Conservation (phyloP, 2,329 filamentous ascomycete species). For the Macrophomina pseudophaseolina region DNA sequence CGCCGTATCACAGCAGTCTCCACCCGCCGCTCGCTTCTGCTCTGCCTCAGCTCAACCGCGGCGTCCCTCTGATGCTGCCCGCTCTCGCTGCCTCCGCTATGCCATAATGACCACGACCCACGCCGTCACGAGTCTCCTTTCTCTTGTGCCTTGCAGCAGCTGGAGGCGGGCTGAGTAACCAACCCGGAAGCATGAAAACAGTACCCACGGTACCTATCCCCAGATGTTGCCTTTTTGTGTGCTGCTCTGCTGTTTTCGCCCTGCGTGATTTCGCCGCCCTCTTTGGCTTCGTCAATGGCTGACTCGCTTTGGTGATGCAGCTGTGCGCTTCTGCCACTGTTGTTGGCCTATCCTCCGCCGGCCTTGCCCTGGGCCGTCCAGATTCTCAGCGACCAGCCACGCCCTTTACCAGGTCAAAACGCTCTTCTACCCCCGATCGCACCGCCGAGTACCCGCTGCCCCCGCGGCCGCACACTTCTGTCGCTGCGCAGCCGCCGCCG, state of each 20-base stretch:
- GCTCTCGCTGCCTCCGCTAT: constrained; percentile 33
- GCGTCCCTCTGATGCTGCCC: constrained; percentile 25
- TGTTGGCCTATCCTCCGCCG: constrained; percentile 64
- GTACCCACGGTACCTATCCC: constrained; percentile 48
- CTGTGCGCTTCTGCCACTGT: constrained; percentile 67
- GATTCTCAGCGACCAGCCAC: constrained; percentile 38
- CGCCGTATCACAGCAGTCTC: constrained; percentile 31
- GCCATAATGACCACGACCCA: constrained; percentile 47
- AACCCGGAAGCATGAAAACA: constrained; percentile 51
- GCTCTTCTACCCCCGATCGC: constrained; percentile 3
- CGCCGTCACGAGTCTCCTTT: constrained; percentile 42
- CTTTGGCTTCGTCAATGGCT: constrained; percentile 39
- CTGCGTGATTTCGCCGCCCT: constrained; percentile 1
- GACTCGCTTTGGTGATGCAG: constrained; percentile 50
- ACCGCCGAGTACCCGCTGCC: background rate
- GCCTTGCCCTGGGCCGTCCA: constrained; percentile 61
- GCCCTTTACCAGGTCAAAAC: constrained; percentile 11
- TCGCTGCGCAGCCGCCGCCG: constrained; percentile 1
- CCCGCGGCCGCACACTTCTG: constrained; percentile 12
- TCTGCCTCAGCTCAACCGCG: constrained; percentile 27
- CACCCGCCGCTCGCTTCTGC: constrained; percentile 27
- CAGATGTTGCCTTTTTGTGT: background rate
- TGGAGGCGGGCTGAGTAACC: constrained; percentile 39
- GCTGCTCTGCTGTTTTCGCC: constrained; percentile 9
- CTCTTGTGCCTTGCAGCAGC: constrained; percentile 43